A percentile compares a stretch with the other conserved stretches of the same genome.
Evolutionary conservation across 345 rosid species (phyloP).

Genomic region (Mallotus nudiflorus): DNA sequence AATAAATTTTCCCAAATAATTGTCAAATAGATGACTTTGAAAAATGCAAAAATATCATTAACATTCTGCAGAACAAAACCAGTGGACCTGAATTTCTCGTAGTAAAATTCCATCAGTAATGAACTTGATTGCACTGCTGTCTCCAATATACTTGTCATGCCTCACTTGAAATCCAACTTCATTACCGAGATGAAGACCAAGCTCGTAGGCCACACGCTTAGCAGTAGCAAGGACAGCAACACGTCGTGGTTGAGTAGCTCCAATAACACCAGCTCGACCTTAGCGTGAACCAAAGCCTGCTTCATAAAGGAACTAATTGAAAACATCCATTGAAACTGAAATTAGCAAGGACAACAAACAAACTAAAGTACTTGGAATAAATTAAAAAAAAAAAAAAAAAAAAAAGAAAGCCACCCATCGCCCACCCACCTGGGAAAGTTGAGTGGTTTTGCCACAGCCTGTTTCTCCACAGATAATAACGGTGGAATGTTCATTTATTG

Average conservation of each 20-base stretch:
- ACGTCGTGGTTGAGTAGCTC: conserved; percentile 92
- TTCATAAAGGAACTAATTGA: conserved; percentile 84
- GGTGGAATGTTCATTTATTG: conserved; percentile 58
- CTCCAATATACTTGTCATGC: conserved; percentile 84
- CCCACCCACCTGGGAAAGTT: conserved; percentile 94
- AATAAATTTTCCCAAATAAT: background rate
- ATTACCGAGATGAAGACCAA: conserved; percentile 73
- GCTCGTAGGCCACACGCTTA: conserved; percentile 83
- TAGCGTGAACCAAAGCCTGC: conserved; percentile 79
- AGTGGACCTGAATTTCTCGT: conserved; percentile 79
- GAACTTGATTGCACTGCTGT: conserved; percentile 70
- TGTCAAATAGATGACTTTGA: background rate
- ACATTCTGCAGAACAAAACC: background rate
- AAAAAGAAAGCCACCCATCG: conserved; percentile 25
- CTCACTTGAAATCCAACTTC: conserved; percentile 96
- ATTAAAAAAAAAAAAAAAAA: conserved; percentile 8
- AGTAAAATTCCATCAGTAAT: conserved; percentile 98
- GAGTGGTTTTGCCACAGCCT: conserved; percentile 93
- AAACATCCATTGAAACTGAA: conserved; percentile 34
- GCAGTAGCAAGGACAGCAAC: conserved; percentile 95
- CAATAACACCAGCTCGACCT: conserved; percentile 63
- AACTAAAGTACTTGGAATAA: background rate
- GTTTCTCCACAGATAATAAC: conserved; percentile 85
- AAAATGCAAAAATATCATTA: background rate
- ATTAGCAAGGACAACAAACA: conserved; percentile 23